A percentile compares a stretch with the other conserved stretches of the same genome.
Conservation (phyloP, 2,329 filamentous ascomycete species). For the Biscogniauxia marginata region DNA sequence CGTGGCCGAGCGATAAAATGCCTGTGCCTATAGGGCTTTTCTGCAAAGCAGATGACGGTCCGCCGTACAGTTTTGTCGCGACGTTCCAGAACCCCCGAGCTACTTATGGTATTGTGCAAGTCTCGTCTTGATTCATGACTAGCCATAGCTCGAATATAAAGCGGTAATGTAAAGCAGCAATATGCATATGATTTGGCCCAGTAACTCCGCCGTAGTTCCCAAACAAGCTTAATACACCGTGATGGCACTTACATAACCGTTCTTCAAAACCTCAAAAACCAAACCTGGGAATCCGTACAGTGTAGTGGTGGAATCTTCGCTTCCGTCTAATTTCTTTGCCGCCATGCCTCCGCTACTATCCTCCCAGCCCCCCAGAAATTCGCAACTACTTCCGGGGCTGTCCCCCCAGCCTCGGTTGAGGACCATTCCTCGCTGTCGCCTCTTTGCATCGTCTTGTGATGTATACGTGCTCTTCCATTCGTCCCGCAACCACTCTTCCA, state of each 20-base stretch:
- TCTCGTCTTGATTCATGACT: background rate
- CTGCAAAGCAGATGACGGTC: background rate
- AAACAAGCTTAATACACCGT: slow-evolving; percentile 69
- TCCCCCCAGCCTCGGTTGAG: slow-evolving; percentile 89
- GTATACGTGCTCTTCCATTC: slow-evolving; percentile 69
- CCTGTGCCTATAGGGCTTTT: background rate
- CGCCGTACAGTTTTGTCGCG: too few relatives aligned
- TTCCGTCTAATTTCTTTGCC: slow-evolving; percentile 52
- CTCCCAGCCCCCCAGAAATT: slow-evolving; percentile 83
- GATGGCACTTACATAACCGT: slow-evolving; percentile 82
- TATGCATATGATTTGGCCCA: background rate
- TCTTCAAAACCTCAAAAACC: slow-evolving; percentile 94
- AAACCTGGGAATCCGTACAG: slow-evolving; percentile 91
- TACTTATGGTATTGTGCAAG: background rate
- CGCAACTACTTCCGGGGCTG: slow-evolving; percentile 85
- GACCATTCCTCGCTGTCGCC: slow-evolving; percentile 73
- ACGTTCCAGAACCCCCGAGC: background rate
- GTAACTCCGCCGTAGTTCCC: background rate
- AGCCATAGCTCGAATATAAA: background rate
- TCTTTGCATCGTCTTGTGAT: slow-evolving; percentile 49
- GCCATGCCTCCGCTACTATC: slow-evolving; percentile 57
- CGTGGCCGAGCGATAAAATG: too few relatives aligned
- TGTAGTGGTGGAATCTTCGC: slow-evolving; percentile 68
- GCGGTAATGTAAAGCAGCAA: background rate
- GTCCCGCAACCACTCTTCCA: slow-evolving; percentile 66